Conservation (phyloP, 805 yeast genomes). For the Candida parachauliodes region DNA sequence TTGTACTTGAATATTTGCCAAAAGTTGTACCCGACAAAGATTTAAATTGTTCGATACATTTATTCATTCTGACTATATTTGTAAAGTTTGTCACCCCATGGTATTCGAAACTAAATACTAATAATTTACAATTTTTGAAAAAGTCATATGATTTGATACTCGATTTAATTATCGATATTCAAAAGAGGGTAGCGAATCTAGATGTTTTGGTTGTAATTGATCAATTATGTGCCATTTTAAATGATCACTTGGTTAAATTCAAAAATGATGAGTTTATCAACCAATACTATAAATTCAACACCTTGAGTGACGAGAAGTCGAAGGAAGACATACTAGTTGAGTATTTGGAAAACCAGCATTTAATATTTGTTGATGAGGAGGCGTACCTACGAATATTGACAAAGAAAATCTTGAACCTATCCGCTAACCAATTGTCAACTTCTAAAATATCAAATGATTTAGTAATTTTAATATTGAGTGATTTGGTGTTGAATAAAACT, state of each 20-base stretch:
- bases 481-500: slow-evolving; percentile 24
- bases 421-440: slow-evolving; percentile 12
- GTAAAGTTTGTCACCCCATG: slow-evolving; percentile 21
- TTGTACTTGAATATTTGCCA: slow-evolving; percentile 28
- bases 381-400: slow-evolving; percentile 22
- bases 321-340: slow-evolving; percentile 11
- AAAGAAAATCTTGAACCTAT: slow-evolving; percentile 16
- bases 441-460: slow-evolving; percentile 24
- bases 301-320: not conserved
- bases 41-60: slow-evolving; percentile 34
- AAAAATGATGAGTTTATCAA: slow-evolving; percentile 14
- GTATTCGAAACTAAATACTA: slow-evolving; percentile 30
- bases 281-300: slow-evolving; percentile 9
- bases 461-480: slow-evolving; percentile 22
- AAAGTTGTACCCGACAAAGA: slow-evolving; percentile 16
- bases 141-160: slow-evolving; percentile 23
- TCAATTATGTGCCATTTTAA: slow-evolving; percentile 19
- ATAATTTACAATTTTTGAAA: slow-evolving; percentile 26
- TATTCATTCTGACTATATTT: slow-evolving; percentile 31
- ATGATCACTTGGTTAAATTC: slow-evolving; percentile 20
- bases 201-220: slow-evolving; percentile 19
- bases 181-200: slow-evolving; percentile 14
- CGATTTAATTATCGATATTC: slow-evolving; percentile 22
- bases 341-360: slow-evolving; percentile 16
- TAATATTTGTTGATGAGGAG: slow-evolving; percentile 15